Evolutionary conservation across 176 grass and related monocot genomes (phyloP).

Genomic region (Urochloa ruziziensis): DNA sequence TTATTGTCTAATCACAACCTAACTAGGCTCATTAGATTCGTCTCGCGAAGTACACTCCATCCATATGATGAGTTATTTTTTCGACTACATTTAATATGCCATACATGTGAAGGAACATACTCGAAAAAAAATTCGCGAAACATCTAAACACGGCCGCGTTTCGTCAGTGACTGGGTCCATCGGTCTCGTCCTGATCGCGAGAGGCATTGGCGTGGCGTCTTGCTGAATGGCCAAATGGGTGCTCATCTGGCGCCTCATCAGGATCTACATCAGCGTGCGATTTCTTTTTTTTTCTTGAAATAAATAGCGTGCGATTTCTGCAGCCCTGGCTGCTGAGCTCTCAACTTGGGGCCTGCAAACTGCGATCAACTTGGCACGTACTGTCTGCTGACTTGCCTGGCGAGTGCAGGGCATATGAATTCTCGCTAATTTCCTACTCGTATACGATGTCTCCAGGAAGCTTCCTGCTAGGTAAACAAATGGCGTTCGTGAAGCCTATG

Average conservation of each 20-base stretch:
- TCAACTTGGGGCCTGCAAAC: background rate
- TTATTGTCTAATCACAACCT: too few relatives aligned
- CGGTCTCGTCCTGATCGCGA: background rate
- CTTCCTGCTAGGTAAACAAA: conserved; percentile 33
- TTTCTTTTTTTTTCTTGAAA: too few relatives aligned
- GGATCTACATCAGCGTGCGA: conserved; percentile 22
- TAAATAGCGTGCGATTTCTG: background rate
- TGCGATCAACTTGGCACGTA: conserved; percentile 38
- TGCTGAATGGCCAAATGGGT: conserved; percentile 29
- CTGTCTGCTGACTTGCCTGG: conserved; percentile 28
- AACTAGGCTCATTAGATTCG: too few relatives aligned
- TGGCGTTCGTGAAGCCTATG: conserved; percentile 27
- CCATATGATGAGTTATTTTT: too few relatives aligned
- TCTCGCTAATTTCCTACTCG: background rate
- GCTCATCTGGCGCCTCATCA: conserved; percentile 19
- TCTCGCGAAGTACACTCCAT: too few relatives aligned
- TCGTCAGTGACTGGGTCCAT: background rate
- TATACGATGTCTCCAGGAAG: conserved; percentile 29
- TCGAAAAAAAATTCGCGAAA: too few relatives aligned
- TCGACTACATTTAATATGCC: too few relatives aligned
- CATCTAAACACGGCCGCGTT: conserved; percentile 6
- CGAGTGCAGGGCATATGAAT: background rate
- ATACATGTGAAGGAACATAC: too few relatives aligned
- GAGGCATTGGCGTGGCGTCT: background rate
- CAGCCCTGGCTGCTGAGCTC: background rate